Evolutionary conservation across 306 rosid species (phyloP).

Genomic region (Hippophae tibetana): DNA sequence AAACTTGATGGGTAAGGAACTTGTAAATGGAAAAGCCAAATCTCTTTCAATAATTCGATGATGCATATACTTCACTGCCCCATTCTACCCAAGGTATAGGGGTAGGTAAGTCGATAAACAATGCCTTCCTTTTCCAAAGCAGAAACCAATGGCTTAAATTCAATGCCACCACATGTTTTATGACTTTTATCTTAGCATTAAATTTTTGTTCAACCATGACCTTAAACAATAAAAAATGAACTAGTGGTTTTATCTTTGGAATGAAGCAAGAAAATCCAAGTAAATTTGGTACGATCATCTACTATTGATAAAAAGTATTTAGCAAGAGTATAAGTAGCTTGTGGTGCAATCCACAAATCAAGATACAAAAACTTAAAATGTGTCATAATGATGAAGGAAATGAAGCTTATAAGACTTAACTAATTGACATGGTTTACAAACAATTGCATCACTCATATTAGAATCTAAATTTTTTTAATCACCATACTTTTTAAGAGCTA

Average conservation of each 20-base stretch:
- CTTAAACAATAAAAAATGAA: not conserved
- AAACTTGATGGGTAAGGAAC: no score
- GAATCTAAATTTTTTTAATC: no score
- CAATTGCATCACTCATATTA: no score
- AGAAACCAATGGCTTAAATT: not conserved
- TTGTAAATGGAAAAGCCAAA: not conserved
- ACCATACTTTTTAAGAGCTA: no score
- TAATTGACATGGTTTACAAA: no score
- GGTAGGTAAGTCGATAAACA: not conserved
- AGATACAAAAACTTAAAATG: no score
- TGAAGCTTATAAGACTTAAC: no score
- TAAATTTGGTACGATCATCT: not conserved
- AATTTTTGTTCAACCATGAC: not conserved
- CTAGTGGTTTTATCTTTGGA: not conserved
- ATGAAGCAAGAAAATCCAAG: not conserved
- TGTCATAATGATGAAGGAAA: no score
- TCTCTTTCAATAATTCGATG: not conserved
- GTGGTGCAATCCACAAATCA: no score
- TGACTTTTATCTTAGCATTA: not conserved
- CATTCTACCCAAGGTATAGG: not conserved
- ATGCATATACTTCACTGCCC: not conserved
- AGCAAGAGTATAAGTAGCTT: no score
- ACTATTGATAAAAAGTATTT: not conserved
- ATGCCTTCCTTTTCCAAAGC: not conserved
- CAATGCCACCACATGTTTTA: not conserved